phyloP scores from a whole-genome alignment of 768 basidiomycete species.

The Mycena latifolia region DNA sequence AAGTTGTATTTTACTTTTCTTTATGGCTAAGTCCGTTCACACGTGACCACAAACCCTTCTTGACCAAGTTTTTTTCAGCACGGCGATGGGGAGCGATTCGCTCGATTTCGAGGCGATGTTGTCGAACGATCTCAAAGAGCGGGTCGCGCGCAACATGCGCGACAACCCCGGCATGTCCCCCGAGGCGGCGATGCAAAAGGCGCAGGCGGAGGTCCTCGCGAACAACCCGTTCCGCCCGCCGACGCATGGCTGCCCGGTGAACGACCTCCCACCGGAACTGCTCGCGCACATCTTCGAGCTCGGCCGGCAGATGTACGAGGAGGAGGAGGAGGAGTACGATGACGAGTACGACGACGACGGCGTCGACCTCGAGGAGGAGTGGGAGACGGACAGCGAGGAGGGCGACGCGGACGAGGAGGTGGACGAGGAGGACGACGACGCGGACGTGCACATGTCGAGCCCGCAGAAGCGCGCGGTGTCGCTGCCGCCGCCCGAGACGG shows the following conservation, averaged over 20 bases:
- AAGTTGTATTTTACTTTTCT: no score
- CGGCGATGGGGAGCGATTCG: slow-evolving; percentile 28
- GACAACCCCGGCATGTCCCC: slow-evolving; percentile 44
- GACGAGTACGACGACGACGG: slow-evolving; percentile 50
- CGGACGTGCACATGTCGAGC: slow-evolving; percentile 31
- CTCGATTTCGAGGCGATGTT: slow-evolving; percentile 24
- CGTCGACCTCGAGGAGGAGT: slow-evolving; percentile 46
- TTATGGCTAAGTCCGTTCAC: no score
- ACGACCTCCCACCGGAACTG: slow-evolving; percentile 67
- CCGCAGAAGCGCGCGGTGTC: slow-evolving; percentile 22
- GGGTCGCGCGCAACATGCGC: slow-evolving; percentile 28
- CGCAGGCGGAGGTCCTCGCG: slow-evolving; percentile 50
- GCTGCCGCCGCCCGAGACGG: slow-evolving; percentile 24
- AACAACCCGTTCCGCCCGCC: slow-evolving; percentile 66
- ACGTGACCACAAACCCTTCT: neutral
- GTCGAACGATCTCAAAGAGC: slow-evolving; percentile 14
- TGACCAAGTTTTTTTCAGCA: neutral
- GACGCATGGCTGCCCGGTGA: slow-evolving; percentile 60
- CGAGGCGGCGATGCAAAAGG: slow-evolving; percentile 48
- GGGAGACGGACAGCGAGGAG: slow-evolving; percentile 48
- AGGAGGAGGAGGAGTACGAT: slow-evolving; percentile 49
- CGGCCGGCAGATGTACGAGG: slow-evolving; percentile 54
- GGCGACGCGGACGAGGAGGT: slow-evolving; percentile 41
- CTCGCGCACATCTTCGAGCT: slow-evolving; percentile 67
- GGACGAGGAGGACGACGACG: slow-evolving; percentile 23